Evolutionary conservation across 108 stramenopile genomes (phyloP).

Genomic region (Cylindrotheca closterium): DNA sequence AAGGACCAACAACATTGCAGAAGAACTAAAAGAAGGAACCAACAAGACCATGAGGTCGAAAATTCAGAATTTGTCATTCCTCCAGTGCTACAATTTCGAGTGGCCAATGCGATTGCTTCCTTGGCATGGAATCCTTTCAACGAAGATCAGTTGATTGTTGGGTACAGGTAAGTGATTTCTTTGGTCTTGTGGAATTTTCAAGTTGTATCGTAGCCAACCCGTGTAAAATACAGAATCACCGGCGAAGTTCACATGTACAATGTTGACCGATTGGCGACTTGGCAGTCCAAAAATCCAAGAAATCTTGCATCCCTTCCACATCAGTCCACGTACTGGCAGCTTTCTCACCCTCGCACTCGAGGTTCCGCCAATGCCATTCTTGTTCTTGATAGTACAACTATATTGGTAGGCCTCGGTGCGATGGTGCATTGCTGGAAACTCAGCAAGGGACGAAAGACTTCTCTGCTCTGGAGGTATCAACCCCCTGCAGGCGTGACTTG

Average conservation of each 20-base stretch:
- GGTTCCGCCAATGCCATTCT: constrained; percentile 16
- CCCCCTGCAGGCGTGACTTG: constrained; percentile 16
- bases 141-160: constrained; percentile 35
- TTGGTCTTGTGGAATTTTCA: background rate
- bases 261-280: constrained; percentile 17
- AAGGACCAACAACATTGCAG: constrained; percentile 8
- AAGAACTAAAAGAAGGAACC: background rate
- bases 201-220: background rate
- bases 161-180: too few species aligned
- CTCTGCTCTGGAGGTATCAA: constrained; percentile 25
- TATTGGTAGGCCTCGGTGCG: constrained; percentile 16
- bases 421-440: constrained; percentile 20
- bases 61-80: constrained; percentile 8
- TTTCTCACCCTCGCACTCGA: constrained; percentile 9
- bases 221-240: constrained; percentile 8
- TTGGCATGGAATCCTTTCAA: constrained; percentile 42
- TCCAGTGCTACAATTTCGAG: constrained; percentile 24
- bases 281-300: constrained; percentile 18
- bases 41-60: background rate
- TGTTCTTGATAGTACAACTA: constrained; percentile 6
- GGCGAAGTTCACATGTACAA: constrained; percentile 19
- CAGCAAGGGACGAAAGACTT: too few species aligned
- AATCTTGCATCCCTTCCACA: background rate
- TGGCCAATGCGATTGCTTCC: constrained; percentile 15
- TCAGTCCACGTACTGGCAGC: background rate